These are phyloP conservation scores for Aspergillus sclerotiicarbonarius DNA, from an alignment of 495 filamentous ascomycete species.

Conservation along the genomic window DNA sequence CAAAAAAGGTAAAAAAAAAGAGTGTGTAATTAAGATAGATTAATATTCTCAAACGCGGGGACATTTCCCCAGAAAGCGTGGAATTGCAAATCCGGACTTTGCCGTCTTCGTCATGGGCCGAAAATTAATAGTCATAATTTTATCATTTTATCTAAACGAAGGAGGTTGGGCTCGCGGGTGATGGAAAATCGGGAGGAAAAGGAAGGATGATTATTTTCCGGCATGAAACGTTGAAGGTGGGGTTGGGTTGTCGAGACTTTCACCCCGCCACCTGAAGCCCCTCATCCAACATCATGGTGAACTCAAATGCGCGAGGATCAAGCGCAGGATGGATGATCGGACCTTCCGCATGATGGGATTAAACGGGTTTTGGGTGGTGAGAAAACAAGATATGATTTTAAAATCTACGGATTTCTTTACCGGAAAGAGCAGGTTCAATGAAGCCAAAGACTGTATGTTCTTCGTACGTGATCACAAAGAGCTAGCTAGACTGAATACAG, in stretches of 20 bases:
- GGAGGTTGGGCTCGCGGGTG: too few relatives aligned
- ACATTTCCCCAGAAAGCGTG: too few relatives aligned
- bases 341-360: background rate
- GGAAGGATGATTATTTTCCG: background rate
- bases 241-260: slow-evolving; percentile 3
- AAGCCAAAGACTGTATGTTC: background rate
- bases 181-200: background rate
- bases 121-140: too few relatives aligned
- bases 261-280: slow-evolving; percentile 3
- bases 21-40: too few relatives aligned
- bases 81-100: too few relatives aligned
- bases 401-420: background rate
- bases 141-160: too few relatives aligned
- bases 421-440: too few relatives aligned
- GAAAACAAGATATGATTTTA: background rate
- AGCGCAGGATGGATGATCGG: background rate
- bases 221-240: background rate
- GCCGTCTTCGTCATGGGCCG: too few relatives aligned
- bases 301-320: background rate
- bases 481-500: slow-evolving; percentile 1
- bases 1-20: too few relatives aligned
- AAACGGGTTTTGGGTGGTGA: background rate
- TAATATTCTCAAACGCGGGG: too few relatives aligned
- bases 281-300: background rate
- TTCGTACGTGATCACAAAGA: background rate